phyloP scores from a whole-genome alignment of 2,329 filamentous ascomycete genomes.

The Trichoderma gracile region DNA sequence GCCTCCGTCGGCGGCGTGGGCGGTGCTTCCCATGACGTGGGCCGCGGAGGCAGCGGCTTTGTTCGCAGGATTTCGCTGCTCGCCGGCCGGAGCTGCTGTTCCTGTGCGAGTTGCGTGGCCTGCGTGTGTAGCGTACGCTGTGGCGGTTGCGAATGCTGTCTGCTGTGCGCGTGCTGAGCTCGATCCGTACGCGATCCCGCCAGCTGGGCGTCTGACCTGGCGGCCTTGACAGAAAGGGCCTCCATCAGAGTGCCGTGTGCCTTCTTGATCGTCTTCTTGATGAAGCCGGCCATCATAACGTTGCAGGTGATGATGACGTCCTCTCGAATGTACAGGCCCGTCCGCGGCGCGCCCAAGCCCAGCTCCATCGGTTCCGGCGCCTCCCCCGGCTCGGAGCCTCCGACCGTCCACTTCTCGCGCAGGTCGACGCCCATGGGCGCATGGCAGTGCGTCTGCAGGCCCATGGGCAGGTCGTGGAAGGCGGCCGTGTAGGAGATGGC shows the following conservation, averaged over 20 bases:
- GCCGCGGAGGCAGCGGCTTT: slow-evolving; percentile 17
- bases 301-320: slow-evolving; percentile 82
- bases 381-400: slow-evolving; percentile 71
- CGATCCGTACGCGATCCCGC: slow-evolving; percentile 43
- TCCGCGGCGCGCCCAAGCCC: slow-evolving; percentile 62
- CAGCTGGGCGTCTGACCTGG: neutral
- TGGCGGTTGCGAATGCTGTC: neutral
- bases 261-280: slow-evolving; percentile 80
- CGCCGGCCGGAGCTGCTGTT: neutral
- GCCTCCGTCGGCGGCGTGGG: neutral
- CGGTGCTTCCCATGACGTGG: slow-evolving; percentile 12
- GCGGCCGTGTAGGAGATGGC: slow-evolving; percentile 77
- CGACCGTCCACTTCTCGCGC: slow-evolving; percentile 74
- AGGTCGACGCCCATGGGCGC: slow-evolving; percentile 81
- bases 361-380: slow-evolving; percentile 64
- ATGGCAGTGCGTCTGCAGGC: slow-evolving; percentile 80
- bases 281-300: slow-evolving; percentile 70
- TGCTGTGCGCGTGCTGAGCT: neutral
- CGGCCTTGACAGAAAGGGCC: slow-evolving; percentile 48
- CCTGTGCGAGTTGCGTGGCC: neutral
- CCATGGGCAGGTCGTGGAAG: slow-evolving; percentile 72
- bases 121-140: neutral
- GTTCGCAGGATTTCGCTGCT: neutral
- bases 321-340: slow-evolving; percentile 79
- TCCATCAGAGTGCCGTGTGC: slow-evolving; percentile 71